Evolutionary conservation across 768 basidiomycete genomes (phyloP), one percentile per base, ranked within the genome.

Genomic region (Tricholomella constricta): DNA sequence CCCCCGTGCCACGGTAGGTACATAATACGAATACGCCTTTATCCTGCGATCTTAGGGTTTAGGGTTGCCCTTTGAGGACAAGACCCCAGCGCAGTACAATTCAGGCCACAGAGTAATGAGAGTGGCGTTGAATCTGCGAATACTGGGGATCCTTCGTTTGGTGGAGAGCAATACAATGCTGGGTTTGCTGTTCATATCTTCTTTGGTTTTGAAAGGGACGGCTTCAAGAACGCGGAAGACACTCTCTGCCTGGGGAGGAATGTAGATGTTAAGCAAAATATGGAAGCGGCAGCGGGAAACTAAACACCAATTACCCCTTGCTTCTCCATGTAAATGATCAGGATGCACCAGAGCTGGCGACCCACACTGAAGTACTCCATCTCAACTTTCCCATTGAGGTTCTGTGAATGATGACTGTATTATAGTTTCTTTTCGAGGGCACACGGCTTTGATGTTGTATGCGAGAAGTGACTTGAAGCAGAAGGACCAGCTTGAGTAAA

Each of bases 321-420:
- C 70, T 89, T 91, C 79, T 94, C 94, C 88, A 96, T 94, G 67
- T 91, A 96, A 38, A 96, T 85, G 19, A 98, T 88, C 15, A 98
- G 74, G 0, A 94, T 97, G 6, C 95, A 83, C 11, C 88, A 90
- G 38, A 85, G 83, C 17, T 96, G 77, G 45, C 82, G 87, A 6
- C 96, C 96, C 20, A 96, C 92, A 59, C 88, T 89, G 74, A 98
- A 98, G 76, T 96, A 98, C 54, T 91, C 86, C 7, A 97, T 93
- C 57, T 97, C 94, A 65, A 88, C 89, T 34, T 84, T 89, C 0
- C 91, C 89, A 63, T 88, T 93, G 31, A 98, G 75, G 59, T 94
- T 90, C 66, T 98, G 93, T 1, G 94, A 94, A 1, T 86, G 86
- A 61, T 90, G 87, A 0, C 82, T 81, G 2, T 81, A 80, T 58